Conservation (phyloP, 495 filamentous ascomycete species). For the Podospora pseudopauciseta region DNA sequence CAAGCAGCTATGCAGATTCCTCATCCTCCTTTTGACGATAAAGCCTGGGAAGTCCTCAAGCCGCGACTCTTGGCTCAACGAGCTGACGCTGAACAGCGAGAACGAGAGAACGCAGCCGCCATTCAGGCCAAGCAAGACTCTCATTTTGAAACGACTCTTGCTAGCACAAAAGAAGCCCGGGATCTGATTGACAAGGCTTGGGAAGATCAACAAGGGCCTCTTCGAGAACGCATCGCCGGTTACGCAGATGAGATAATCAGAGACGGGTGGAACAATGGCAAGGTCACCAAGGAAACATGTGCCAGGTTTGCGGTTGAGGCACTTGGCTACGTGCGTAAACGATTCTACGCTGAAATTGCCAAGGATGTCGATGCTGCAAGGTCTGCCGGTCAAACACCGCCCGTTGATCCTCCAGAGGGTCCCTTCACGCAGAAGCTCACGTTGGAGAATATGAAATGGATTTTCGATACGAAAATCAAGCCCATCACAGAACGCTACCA, state of each 20-base stretch:
- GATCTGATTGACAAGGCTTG: constrained; percentile 60
- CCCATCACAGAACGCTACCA: constrained; percentile 56
- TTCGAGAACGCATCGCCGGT: constrained; percentile 55
- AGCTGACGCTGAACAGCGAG: constrained; percentile 53
- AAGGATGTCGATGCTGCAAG: constrained; percentile 45
- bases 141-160: constrained; percentile 26
- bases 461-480: constrained; percentile 72
- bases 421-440: constrained; percentile 58
- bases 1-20: constrained; percentile 66
- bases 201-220: constrained; percentile 62
- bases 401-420: constrained; percentile 48
- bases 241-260: constrained; percentile 64
- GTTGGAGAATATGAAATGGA: constrained; percentile 81
- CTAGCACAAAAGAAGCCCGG: constrained; percentile 51
- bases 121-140: constrained; percentile 37
- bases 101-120: constrained; percentile 43
- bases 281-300: constrained; percentile 55
- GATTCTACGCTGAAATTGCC: constrained; percentile 58
- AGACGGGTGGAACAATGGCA: constrained; percentile 54
- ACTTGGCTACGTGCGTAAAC: constrained; percentile 56
- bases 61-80: constrained; percentile 63
- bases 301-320: constrained; percentile 64
- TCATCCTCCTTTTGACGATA: constrained; percentile 54
- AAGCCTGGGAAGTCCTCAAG: constrained; percentile 60
- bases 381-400: constrained; percentile 40